Conservation (phyloP, 1,284 basidiomycete species). For the Fomitopsis schrenkii region DNA sequence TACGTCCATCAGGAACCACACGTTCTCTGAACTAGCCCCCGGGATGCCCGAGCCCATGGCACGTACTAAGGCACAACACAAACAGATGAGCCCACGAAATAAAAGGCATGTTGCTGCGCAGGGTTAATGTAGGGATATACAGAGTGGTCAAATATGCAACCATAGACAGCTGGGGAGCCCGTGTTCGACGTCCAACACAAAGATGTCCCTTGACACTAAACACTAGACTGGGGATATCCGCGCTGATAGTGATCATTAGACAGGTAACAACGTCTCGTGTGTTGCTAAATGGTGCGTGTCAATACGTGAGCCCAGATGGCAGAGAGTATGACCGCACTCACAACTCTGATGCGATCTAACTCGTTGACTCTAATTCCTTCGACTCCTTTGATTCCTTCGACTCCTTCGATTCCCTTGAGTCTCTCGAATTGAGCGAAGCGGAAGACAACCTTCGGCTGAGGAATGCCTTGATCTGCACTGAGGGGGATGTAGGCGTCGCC, state of each 20-base stretch:
- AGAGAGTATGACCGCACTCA: not conserved
- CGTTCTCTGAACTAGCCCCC: no score
- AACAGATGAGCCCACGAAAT: no score
- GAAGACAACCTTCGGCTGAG: conserved; percentile 17
- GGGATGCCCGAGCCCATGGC: no score
- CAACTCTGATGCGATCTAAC: not conserved
- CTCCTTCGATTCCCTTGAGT: conserved; percentile 7
- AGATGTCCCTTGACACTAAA: no score
- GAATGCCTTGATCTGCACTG: conserved; percentile 10
- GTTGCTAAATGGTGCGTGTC: not conserved
- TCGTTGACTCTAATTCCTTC: no score
- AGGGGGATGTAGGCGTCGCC: conserved; percentile 13
- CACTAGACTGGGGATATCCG: conserved; percentile 2
- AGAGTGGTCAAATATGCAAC: no score
- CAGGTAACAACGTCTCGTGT: not conserved
- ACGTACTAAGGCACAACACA: no score
- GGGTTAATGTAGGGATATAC: no score
- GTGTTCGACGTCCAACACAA: no score
- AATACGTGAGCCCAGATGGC: not conserved
- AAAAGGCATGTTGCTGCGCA: no score
- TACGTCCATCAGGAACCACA: no score
- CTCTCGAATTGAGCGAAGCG: conserved; percentile 11
- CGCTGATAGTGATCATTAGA: not conserved
- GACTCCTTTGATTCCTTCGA: not conserved
- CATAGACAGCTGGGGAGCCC: no score